Evolutionary conservation across 2,329 filamentous ascomycete genomes (phyloP).

Genomic region (Rutstroemia sp.): DNA sequence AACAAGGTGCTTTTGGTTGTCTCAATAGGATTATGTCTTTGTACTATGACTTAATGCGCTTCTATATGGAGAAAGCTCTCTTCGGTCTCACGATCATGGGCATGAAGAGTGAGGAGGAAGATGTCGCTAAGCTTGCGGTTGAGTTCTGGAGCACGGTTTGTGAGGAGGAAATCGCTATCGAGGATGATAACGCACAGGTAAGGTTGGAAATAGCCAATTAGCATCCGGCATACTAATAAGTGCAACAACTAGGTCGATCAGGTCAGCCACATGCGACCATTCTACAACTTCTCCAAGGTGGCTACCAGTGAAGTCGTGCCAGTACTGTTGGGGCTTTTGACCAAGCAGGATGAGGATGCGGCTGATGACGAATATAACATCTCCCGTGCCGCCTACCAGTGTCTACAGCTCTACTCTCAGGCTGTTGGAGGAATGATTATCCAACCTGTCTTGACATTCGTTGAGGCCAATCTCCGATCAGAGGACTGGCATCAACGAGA

Average conservation of each 20-base stretch:
- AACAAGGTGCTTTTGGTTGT: constrained; percentile 93
- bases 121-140: constrained; percentile 94
- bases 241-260: constrained; percentile 20
- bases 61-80: constrained; percentile 99
- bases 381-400: constrained; percentile 91
- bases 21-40: constrained; percentile 97
- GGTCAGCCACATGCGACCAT: constrained; percentile 63
- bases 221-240: neutral
- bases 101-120: constrained; percentile 97
- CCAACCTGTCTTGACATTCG: constrained; percentile 78
- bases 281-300: constrained; percentile 92
- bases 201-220: constrained; percentile 18
- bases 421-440: constrained; percentile 82
- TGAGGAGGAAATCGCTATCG: constrained; percentile 95
- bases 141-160: constrained; percentile 99
- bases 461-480: constrained; percentile 80
- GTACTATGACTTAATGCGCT: constrained; percentile 99
- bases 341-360: constrained; percentile 97
- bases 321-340: constrained; percentile 78
- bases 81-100: constrained; percentile 96
- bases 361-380: constrained; percentile 97
- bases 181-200: constrained; percentile 88
- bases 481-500: constrained; percentile 95
- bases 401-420: constrained; percentile 89
- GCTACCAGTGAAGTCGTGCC: constrained; percentile 92